Evolutionary conservation across 208 protist genomes (phyloP), one percentile per base, ranked within the genome.

Genomic region (Tritrichomonas foetus): DNA sequence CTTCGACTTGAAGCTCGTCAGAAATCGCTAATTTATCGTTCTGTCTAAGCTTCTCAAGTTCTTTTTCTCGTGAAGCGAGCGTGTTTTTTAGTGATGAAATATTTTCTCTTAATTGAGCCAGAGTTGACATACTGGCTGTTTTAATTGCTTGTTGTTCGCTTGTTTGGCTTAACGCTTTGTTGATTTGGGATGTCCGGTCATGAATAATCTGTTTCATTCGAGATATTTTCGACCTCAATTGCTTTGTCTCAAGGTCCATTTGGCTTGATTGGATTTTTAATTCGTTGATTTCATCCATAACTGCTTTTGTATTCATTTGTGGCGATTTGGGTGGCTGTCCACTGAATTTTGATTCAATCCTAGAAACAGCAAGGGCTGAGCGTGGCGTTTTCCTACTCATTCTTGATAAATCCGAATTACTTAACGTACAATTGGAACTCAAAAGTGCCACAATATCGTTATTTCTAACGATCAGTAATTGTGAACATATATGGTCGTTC

Each of bases 1-100:
- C 33, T 39, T 82, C 74, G 8, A 47, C 74, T 82, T 82, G 74
- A 82, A 82, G 74, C 30, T 82, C 74, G 30, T 82, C 33, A n/a
- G 74, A 82, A 50, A 47, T 33, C 8, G 41, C 13, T 30, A 82
- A 50, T 47, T 30, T 47, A 50, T 82, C 74, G 30, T 50, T 82
- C 30, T 16, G 8, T 49, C 41, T 3, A 50, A 82, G 74, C 50
- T 82, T 30, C 5, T 82, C 41, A 30, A n/a, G 41, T 82, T 82
- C 74, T 50, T 50, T 82, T 3, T 82, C 41, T 82, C 33, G 47
- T 30, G 33, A 47, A 82, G 27, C 27, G 30, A 82, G 41, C 27
- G 74, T 82, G 50, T 82, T 82, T 50, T 82, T 41, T 82, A 82
- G 25, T 25, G 74, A 30, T 11, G 39, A 25, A 47, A 82, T 50